Evolutionary conservation across 768 basidiomycete species (phyloP), one percentile per base, ranked within the genome.

Genomic region (Glaciozyma martinii): DNA sequence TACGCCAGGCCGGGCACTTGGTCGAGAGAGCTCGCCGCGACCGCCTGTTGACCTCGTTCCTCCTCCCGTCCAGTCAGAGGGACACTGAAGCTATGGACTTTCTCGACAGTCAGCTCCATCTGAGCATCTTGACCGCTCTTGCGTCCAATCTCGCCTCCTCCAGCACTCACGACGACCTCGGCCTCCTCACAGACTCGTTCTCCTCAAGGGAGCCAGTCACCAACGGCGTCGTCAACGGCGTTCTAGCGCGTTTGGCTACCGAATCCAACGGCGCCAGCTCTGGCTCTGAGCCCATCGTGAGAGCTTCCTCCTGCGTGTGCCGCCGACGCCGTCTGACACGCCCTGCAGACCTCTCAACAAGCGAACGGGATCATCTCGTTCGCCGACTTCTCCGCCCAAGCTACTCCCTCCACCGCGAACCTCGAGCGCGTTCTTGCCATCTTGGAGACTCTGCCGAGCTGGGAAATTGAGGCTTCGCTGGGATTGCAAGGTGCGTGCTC

Each of bases 351-450:
- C 7, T 3, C 21, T 13, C 61, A 66, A 19, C 65, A 72, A 29
- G 54, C 62, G 33, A 66, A 72, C n/a, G 46, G 62, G 29, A 66
- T 70, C 52, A 49, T 70, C 49, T 66, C 69, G 0, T 61, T 64
- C 12, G 62, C 65, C 12, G 32, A 58, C 15, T 70, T 59, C 42
- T 19, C 59, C 13, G 58, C 57, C n/a, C 16, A 53, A 9, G 32
- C 58, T 3, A n/a, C 37, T 21, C 57, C 63, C 1, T 53, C 57
- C 21, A 25, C 25, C 18, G 25, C n/a, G 3, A 25, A 44, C 37
- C 30, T 33, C 21, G 25, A 18, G 8, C 60, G 66, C 18, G 37
- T 70, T 19, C 40, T 70, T 30, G 27, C 23, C 6, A 60, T 67
- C 15, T 47, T 71, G 29, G n/a, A 52, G 9, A 23, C 19, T 13